A percentile compares a stretch with the other conserved stretches of the same genome.
These are phyloP conservation scores for Mycena maculata DNA, from an alignment of 768 basidiomycete species.

Conservation along the genomic window DNA sequence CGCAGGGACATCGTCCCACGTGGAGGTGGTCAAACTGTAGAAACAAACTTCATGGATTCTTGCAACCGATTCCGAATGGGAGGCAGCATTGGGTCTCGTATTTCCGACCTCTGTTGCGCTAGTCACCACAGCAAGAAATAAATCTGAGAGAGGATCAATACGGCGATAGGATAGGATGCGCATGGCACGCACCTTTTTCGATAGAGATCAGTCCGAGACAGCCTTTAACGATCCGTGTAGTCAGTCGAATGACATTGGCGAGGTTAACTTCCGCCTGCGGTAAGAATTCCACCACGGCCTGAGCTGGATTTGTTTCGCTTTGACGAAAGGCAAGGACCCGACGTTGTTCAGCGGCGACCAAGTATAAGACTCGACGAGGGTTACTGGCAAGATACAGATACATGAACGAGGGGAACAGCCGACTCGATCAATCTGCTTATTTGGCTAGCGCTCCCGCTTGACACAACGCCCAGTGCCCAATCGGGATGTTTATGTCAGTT, in stretches of 20 bases:
- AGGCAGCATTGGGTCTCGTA: conserved; percentile 65
- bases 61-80: conserved; percentile 74
- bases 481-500: neutral
- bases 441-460: neutral
- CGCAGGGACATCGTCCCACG: conserved; percentile 82
- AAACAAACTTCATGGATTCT: conserved; percentile 92
- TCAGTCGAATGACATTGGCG: conserved; percentile 69
- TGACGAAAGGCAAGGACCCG: conserved; percentile 80
- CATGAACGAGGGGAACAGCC: neutral
- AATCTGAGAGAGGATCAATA: conserved; percentile 58
- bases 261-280: conserved; percentile 79
- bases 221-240: conserved; percentile 80
- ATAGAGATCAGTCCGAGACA: conserved; percentile 86
- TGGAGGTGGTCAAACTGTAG: conserved; percentile 84
- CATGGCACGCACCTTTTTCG: conserved; percentile 65
- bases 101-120: conserved; percentile 82
- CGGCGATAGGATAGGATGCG: neutral
- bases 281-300: conserved; percentile 90
- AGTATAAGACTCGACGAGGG: conserved; percentile 74
- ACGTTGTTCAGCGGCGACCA: conserved; percentile 72
- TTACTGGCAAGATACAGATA: conserved; percentile 66
- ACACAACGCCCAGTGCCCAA: no score
- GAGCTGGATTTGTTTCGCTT: conserved; percentile 59
- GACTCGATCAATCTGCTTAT: neutral
- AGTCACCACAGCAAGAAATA: conserved; percentile 87